A percentile compares a stretch with the other conserved stretches of the same genome.
phyloP scores from a whole-genome alignment of 2,329 filamentous ascomycete species.

The Myriangium duriaei region DNA sequence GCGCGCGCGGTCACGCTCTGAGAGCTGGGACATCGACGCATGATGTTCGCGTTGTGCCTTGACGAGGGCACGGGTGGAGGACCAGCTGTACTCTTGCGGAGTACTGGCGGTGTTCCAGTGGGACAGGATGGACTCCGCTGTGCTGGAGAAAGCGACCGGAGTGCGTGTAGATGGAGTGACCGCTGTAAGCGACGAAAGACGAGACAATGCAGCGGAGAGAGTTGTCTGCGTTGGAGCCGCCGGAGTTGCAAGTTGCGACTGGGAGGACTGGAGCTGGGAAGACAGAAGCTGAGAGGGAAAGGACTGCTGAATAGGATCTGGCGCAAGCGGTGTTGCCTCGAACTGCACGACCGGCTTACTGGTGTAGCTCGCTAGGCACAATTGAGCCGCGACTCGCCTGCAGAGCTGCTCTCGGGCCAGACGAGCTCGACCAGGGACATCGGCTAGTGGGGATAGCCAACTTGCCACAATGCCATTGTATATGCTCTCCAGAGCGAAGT shows the following conservation, averaged over 20 bases:
- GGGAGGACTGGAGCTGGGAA: slow-evolving; percentile 16
- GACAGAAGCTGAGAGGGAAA: slow-evolving; percentile 15
- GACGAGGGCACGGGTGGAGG: slow-evolving; percentile 20
- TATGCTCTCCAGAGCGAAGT: slow-evolving; percentile 7
- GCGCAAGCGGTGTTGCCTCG: slow-evolving; percentile 21
- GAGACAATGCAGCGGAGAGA: slow-evolving; percentile 18
- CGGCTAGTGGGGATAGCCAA: slow-evolving; percentile 17
- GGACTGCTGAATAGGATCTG: slow-evolving; percentile 12
- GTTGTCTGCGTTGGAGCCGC: slow-evolving; percentile 13
- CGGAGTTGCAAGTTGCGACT: slow-evolving; percentile 12
- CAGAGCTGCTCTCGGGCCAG: slow-evolving; percentile 21
- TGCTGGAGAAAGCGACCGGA: slow-evolving; percentile 18
- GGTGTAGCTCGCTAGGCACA: slow-evolving; percentile 24
- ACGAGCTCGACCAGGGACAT: slow-evolving; percentile 17
- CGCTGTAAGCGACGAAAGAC: slow-evolving; percentile 26
- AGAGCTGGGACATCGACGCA: slow-evolving; percentile 24
- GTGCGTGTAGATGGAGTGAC: slow-evolving; percentile 18
- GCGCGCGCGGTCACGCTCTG: slow-evolving; percentile 25
- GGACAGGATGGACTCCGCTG: slow-evolving; percentile 24
- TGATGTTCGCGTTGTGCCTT: slow-evolving; percentile 18
- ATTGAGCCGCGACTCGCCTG: slow-evolving; percentile 22
- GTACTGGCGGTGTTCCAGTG: slow-evolving; percentile 31
- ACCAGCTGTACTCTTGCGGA: slow-evolving; percentile 30
- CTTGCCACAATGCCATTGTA: slow-evolving; percentile 17
- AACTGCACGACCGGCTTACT: slow-evolving; percentile 18